Evolutionary conservation across 768 basidiomycete species (phyloP).

Genomic region (Psilocybe tampanensis): DNA sequence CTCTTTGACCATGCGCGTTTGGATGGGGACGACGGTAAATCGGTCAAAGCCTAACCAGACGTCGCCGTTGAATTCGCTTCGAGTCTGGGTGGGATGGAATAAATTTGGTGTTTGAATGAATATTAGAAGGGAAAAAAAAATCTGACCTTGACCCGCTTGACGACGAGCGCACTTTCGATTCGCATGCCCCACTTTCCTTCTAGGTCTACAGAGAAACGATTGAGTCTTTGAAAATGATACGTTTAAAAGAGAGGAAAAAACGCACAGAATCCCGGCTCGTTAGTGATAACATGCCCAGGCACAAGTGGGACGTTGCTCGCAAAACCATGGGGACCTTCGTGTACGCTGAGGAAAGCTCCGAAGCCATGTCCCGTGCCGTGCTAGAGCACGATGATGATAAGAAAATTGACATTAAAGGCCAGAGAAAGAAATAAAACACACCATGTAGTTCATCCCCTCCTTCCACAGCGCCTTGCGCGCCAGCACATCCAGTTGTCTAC

Average conservation of each 20-base stretch:
- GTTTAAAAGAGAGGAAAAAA: slow-evolving; percentile 6
- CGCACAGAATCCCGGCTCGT: slow-evolving; percentile 93
- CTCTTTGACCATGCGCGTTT: slow-evolving; percentile 86
- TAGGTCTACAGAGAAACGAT: too few relatives aligned
- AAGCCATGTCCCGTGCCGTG: slow-evolving; percentile 94
- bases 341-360: slow-evolving; percentile 84
- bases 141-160: slow-evolving; percentile 63
- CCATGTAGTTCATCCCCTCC: slow-evolving; percentile 81
- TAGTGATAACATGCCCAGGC: slow-evolving; percentile 90
- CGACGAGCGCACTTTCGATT: slow-evolving; percentile 84
- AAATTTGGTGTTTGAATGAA: too few relatives aligned
- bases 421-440: slow-evolving; percentile 32
- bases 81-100: too few relatives aligned
- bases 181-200: slow-evolving; percentile 88
- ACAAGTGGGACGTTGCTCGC: slow-evolving; percentile 66
- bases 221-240: too few relatives aligned
- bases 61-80: slow-evolving; percentile 68
- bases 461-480: slow-evolving; percentile 90
- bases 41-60: slow-evolving; percentile 92
- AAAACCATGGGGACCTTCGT: slow-evolving; percentile 86
- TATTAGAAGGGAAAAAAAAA: too few relatives aligned
- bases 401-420: too few relatives aligned
- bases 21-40: slow-evolving; percentile 92
- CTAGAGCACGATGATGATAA: too few relatives aligned
- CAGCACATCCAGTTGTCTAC: slow-evolving; percentile 81